A percentile compares a stretch with the other conserved stretches of the same genome.
Evolutionary conservation across 257 asterid genomes (phyloP).

Genomic region (Solanum okadae): DNA sequence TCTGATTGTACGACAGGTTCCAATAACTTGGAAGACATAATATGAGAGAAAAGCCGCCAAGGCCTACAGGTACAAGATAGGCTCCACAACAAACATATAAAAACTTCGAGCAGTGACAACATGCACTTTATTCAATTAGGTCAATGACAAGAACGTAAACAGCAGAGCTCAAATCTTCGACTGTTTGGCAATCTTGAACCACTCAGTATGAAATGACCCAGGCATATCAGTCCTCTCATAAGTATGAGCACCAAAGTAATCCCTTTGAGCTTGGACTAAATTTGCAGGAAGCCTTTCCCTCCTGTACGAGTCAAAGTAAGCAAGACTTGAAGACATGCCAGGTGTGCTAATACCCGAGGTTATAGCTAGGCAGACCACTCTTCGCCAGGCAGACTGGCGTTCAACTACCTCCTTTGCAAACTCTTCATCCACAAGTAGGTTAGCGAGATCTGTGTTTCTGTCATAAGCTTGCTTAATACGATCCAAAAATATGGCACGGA

Average conservation of each 20-base stretch:
- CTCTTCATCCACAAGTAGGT: conserved; percentile 87
- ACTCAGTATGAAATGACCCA: conserved; percentile 84
- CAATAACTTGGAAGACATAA: not conserved
- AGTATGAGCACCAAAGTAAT: conserved; percentile 94
- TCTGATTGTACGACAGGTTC: not conserved
- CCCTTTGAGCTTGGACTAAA: conserved; percentile 93
- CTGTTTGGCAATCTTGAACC: conserved; percentile 80
- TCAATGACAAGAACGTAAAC: not conserved
- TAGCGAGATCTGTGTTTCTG: conserved; percentile 74
- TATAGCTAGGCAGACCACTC: conserved; percentile 80
- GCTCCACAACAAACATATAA: not conserved
- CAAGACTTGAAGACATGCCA: conserved; percentile 93
- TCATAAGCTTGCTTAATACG: conserved; percentile 92
- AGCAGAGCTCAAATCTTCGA: conserved; percentile 27
- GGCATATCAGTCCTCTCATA: conserved; percentile 73
- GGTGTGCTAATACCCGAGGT: conserved; percentile 89
- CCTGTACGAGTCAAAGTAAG: conserved; percentile 80
- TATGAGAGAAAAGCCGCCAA: not conserved
- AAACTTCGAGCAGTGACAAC: not conserved
- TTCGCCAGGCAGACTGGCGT: conserved; percentile 86
- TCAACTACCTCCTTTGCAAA: conserved; percentile 82
- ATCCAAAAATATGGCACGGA: conserved; percentile 92
- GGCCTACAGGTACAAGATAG: not conserved
- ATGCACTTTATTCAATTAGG: not conserved
- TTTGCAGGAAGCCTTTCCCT: conserved; percentile 88